Base-by-base conservation (phyloP, 1,284 basidiomycete genomes). In the Pascua sp. region DNA sequence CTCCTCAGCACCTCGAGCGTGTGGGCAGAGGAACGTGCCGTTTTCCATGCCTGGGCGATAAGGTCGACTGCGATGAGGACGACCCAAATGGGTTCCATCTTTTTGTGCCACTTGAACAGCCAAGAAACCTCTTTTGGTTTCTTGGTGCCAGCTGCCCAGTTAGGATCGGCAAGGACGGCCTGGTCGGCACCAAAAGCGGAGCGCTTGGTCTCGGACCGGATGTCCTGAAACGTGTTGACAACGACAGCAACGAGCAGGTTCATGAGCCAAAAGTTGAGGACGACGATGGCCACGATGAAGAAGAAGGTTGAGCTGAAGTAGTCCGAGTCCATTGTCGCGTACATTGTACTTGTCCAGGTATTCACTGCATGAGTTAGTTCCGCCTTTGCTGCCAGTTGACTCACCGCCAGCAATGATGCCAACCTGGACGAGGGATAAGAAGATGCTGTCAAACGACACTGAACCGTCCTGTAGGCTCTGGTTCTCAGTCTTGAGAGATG, bases 241-340 rank as follows among this genome's bases (percentile, higher is more conserved):
- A 98, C 96, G 45, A 98, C 94, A 37, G 94, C 95, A 58, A 98
- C 91, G 73, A 97, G 90, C 58, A 96, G 78, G 73, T 96, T 95
- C 80, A 95, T 88, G 56, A 97, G 80, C 91, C 91, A 95, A 71
- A 94, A 90, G 75, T 95, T 94, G 64, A 95, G 82, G 11, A 95
- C 83, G 62, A 95, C 79, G 59, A 93, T 80, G 57, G 86, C 87
- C 53, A 88, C 77, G 65, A 98, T 88, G 79, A 93, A 98, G 79
- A 92, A 98, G 61, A 93, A 79, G 65, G 84, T 88, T 0, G 92
- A 91, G 8, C 87, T 77, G 70, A 90, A 91, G 77, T 89, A 95
- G 72, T 98, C 95, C 2, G 94, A 82, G 67, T 94, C 90, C 77
- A 97, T 90, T 81, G 91, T 88, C 45, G 80, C 75, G 76, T 97